Evolutionary conservation across 2,329 filamentous ascomycete species (phyloP).

Genomic region (Fusarium equiseti): DNA sequence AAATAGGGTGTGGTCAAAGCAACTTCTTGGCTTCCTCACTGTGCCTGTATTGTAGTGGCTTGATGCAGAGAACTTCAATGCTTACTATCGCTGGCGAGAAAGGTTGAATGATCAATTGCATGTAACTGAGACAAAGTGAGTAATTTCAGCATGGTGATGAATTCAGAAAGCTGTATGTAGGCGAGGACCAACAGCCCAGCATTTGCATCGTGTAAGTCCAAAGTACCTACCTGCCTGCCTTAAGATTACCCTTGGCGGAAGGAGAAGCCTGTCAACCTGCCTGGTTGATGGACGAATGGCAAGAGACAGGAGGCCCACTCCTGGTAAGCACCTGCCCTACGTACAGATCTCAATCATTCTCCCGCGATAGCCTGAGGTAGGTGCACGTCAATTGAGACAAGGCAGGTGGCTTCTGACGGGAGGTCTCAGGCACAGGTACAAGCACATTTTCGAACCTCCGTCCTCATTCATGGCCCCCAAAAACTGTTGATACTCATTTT

Average conservation of each 20-base stretch:
- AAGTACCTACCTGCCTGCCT: slow-evolving; percentile 9
- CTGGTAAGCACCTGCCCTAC: slow-evolving; percentile 30
- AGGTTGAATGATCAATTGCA: slow-evolving; percentile 3
- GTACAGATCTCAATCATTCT: slow-evolving; percentile 32
- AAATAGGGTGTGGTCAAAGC: slow-evolving; percentile 48
- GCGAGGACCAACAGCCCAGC: not conserved
- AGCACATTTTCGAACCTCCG: not conserved
- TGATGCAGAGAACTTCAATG: slow-evolving; percentile 15
- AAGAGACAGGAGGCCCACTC: slow-evolving; percentile 29
- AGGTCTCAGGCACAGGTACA: slow-evolving; percentile 12
- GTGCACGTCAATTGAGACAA: not conserved
- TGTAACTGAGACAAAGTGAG: slow-evolving; percentile 7
- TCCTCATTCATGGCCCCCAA: not conserved
- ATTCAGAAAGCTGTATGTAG: slow-evolving; percentile 1
- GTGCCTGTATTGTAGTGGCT: not conserved
- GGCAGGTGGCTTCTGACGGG: slow-evolving; percentile 13
- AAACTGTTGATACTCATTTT: not conserved
- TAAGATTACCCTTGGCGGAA: slow-evolving; percentile 14
- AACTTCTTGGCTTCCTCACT: slow-evolving; percentile 18
- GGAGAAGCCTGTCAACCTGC: slow-evolving; percentile 4
- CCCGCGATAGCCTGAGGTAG: slow-evolving; percentile 7
- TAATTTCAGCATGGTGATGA: not conserved
- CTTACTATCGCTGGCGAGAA: not conserved
- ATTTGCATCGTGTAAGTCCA: slow-evolving; percentile 19
- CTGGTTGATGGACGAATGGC: slow-evolving; percentile 17